phyloP scores from a whole-genome alignment of 768 basidiomycete genomes.

The Pisolithus albus region DNA sequence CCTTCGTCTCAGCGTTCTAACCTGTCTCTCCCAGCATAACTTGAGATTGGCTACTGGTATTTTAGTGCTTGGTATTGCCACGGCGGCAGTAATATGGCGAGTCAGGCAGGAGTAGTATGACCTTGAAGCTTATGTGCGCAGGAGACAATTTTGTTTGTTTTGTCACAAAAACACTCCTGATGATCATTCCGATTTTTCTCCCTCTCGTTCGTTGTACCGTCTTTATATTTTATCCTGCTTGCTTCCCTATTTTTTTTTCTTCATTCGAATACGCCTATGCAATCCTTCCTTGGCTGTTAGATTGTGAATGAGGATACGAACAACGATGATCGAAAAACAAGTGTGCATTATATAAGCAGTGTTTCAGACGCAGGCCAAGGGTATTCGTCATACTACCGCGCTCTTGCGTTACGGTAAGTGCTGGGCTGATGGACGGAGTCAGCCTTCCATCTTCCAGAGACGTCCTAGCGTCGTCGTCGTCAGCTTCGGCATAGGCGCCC shows the following conservation, averaged over 20 bases:
- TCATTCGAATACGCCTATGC: constrained; percentile 23
- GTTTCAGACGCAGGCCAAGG: too few species aligned
- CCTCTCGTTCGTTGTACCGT: constrained; percentile 6
- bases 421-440: too few species aligned
- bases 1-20: constrained; percentile 9
- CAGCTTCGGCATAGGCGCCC: too few species aligned
- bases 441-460: too few species aligned
- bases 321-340: neutral
- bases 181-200: constrained; percentile 8
- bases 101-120: constrained; percentile 40
- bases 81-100: constrained; percentile 68
- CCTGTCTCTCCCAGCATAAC: constrained; percentile 23
- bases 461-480: too few species aligned
- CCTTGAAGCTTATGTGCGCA: neutral
- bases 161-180: constrained; percentile 7
- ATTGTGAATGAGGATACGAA: constrained; percentile 9
- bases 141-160: constrained; percentile 12
- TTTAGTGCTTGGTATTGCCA: constrained; percentile 57
- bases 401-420: too few species aligned
- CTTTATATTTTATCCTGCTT: constrained; percentile 21
- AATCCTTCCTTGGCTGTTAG: constrained; percentile 3
- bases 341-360: too few species aligned
- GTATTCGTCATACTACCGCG: too few species aligned
- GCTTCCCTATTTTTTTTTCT: constrained; percentile 6
- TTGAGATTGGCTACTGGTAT: constrained; percentile 48